phyloP scores from a whole-genome alignment of 1,284 basidiomycete species.

The Leccinum subrobustum region DNA sequence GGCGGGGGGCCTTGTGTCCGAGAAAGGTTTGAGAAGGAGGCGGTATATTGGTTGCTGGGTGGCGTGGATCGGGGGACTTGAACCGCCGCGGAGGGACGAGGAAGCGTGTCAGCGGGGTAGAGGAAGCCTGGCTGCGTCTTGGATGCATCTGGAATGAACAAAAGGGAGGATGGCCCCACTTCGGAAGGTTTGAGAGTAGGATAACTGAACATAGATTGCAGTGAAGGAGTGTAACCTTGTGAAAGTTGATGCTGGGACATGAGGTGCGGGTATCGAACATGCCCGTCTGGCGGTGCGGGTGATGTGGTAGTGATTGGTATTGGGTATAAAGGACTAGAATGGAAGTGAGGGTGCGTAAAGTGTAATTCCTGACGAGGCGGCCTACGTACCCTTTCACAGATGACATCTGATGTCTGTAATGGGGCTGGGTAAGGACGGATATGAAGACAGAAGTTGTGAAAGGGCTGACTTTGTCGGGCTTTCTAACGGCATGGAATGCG shows the following conservation, averaged over 20 bases:
- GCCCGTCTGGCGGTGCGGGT: constrained; percentile 42
- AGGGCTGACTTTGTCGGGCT: constrained; percentile 42
- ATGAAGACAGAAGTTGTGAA: constrained; percentile 25
- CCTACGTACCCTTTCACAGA: constrained; percentile 31
- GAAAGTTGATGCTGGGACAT: constrained; percentile 57
- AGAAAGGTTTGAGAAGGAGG: constrained; percentile 19
- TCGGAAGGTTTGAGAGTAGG: constrained; percentile 32
- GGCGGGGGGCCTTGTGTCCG: constrained; percentile 26
- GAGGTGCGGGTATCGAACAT: constrained; percentile 48
- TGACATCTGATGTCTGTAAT: constrained; percentile 20
- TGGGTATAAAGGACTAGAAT: constrained; percentile 33
- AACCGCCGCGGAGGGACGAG: constrained; percentile 29
- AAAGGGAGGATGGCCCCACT: constrained; percentile 31
- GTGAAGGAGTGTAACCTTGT: constrained; percentile 57
- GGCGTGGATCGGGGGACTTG: constrained; percentile 9
- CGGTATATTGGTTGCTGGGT: constrained; percentile 13
- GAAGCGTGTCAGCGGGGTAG: constrained; percentile 35
- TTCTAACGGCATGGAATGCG: constrained; percentile 44
- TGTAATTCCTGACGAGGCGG: constrained; percentile 2
- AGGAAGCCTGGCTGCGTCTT: constrained; percentile 29
- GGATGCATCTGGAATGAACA: constrained; percentile 35
- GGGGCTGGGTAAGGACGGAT: constrained; percentile 27
- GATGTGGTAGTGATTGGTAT: constrained; percentile 52
- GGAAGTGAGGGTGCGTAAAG: constrained; percentile 16
- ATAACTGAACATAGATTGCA: constrained; percentile 52